Percentiles rank a stretch among this genome's conserved stretches.
Evolutionary conservation across 352 stramenopile genomes (phyloP).

Genomic region (Pythium graminicola): DNA sequence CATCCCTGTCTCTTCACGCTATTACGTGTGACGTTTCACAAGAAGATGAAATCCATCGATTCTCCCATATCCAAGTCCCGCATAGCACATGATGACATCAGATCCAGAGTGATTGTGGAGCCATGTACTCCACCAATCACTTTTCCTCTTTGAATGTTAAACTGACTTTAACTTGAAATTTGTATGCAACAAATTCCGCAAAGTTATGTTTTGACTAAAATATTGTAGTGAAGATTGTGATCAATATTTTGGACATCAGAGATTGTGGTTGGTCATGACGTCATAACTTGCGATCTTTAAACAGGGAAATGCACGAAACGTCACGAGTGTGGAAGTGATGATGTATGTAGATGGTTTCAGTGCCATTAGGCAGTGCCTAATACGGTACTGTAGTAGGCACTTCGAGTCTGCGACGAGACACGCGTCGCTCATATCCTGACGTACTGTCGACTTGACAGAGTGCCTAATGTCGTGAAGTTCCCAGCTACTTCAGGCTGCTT

Average conservation of each 20-base stretch:
- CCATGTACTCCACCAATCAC: not conserved
- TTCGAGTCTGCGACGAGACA: too few species aligned
- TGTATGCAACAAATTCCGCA: not conserved
- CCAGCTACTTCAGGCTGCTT: too few species aligned
- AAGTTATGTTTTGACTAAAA: not conserved
- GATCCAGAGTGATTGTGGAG: constrained; percentile 8
- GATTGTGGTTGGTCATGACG: not conserved
- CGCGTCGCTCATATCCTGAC: too few species aligned
- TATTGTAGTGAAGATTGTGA: not conserved
- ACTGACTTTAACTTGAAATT: not conserved
- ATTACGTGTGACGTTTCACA: not conserved
- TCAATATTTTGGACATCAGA: not conserved
- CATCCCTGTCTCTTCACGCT: not conserved
- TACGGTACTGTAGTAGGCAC: too few species aligned
- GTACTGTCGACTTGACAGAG: too few species aligned
- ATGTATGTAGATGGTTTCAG: too few species aligned
- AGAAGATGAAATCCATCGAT: not conserved
- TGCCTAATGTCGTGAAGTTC: too few species aligned
- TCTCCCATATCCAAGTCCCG: not conserved
- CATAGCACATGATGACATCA: constrained; percentile 7
- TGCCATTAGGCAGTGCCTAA: too few species aligned
- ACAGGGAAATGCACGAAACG: not conserved
- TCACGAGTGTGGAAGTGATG: too few species aligned
- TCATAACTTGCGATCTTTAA: not conserved
- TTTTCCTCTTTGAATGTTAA: not conserved